These are phyloP conservation scores for Kalmusia sp. DNA, from an alignment of 2,329 filamentous ascomycete species.

Conservation along the genomic window DNA sequence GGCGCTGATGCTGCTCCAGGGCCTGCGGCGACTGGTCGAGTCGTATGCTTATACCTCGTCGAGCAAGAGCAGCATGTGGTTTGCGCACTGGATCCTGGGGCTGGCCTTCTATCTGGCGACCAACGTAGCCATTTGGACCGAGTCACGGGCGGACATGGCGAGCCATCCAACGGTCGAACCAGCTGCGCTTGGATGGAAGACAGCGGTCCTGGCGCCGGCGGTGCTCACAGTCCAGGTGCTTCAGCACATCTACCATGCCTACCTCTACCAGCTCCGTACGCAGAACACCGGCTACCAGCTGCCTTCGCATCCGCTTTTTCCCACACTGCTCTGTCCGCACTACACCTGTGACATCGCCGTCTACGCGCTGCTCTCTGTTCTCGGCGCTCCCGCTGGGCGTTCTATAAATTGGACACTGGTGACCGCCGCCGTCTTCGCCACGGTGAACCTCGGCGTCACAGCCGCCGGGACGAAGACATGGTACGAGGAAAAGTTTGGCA, in stretches of 20 bases:
- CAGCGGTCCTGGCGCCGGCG: slow-evolving; percentile 63
- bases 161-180: background rate
- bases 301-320: slow-evolving; percentile 76
- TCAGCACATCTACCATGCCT: slow-evolving; percentile 69
- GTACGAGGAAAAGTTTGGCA: slow-evolving; percentile 42
- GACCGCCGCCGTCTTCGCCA: slow-evolving; percentile 75
- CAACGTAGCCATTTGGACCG: slow-evolving; percentile 81
- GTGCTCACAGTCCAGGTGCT: slow-evolving; percentile 74
- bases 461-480: slow-evolving; percentile 76
- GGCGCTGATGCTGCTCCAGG: slow-evolving; percentile 78
- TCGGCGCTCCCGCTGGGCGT: slow-evolving; percentile 72
- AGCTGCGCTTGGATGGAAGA: slow-evolving; percentile 51
- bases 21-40: slow-evolving; percentile 77
- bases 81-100: slow-evolving; percentile 82
- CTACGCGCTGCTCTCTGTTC: slow-evolving; percentile 78
- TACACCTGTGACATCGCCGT: slow-evolving; percentile 89
- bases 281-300: slow-evolving; percentile 74
- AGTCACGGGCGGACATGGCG: slow-evolving; percentile 57
- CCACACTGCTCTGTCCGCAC: slow-evolving; percentile 79
- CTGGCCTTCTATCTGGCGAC: slow-evolving; percentile 78
- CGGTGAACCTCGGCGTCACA: slow-evolving; percentile 80
- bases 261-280: slow-evolving; percentile 52
- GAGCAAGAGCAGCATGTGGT: slow-evolving; percentile 81
- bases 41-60: slow-evolving; percentile 70
- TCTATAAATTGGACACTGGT: slow-evolving; percentile 76